phyloP scores from a whole-genome alignment of 2,329 filamentous ascomycete genomes.

The Trichoderma koningiopsis region DNA sequence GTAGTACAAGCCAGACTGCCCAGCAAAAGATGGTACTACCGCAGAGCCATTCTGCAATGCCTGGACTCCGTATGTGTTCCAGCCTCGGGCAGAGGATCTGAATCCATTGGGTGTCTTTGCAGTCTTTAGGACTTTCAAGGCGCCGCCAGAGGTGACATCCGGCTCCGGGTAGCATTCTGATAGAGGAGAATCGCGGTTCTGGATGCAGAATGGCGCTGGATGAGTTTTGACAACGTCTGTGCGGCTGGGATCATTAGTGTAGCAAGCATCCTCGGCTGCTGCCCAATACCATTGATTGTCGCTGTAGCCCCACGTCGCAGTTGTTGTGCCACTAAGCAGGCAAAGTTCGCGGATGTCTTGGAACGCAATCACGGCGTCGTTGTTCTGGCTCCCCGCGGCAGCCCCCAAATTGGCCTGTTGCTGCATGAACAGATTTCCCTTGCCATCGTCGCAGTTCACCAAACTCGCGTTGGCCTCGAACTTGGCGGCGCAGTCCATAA shows the following conservation, averaged over 20 bases:
- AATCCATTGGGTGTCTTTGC: slow-evolving; percentile 22
- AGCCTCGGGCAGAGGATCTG: slow-evolving; percentile 21
- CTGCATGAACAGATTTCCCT: slow-evolving; percentile 24
- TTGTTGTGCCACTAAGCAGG: slow-evolving; percentile 22
- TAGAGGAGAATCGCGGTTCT: slow-evolving; percentile 18
- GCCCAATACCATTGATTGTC: slow-evolving; percentile 27
- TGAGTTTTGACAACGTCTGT: slow-evolving; percentile 18
- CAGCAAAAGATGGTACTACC: slow-evolving; percentile 24
- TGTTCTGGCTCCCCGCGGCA: slow-evolving; percentile 10
- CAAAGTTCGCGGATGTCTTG: slow-evolving; percentile 25
- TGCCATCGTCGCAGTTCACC: slow-evolving; percentile 24
- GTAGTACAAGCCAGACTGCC: slow-evolving; percentile 22
- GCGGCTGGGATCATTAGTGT: slow-evolving; percentile 3
- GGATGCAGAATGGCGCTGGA: slow-evolving; percentile 23
- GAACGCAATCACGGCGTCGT: slow-evolving; percentile 21
- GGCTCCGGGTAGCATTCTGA: slow-evolving; percentile 24
- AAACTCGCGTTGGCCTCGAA: neutral
- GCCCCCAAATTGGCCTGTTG: slow-evolving; percentile 23
- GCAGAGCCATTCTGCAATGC: slow-evolving; percentile 23
- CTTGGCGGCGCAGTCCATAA: neutral
- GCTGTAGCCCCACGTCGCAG: slow-evolving; percentile 25
- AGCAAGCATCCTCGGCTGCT: slow-evolving; percentile 14
- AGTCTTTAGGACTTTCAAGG: slow-evolving; percentile 24
- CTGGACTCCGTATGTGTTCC: slow-evolving; percentile 26
- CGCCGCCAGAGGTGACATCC: neutral